Evolutionary conservation across 1,284 basidiomycete species (phyloP), one percentile per base, ranked within the genome.

Genomic region (Boletellus deceptivus): DNA sequence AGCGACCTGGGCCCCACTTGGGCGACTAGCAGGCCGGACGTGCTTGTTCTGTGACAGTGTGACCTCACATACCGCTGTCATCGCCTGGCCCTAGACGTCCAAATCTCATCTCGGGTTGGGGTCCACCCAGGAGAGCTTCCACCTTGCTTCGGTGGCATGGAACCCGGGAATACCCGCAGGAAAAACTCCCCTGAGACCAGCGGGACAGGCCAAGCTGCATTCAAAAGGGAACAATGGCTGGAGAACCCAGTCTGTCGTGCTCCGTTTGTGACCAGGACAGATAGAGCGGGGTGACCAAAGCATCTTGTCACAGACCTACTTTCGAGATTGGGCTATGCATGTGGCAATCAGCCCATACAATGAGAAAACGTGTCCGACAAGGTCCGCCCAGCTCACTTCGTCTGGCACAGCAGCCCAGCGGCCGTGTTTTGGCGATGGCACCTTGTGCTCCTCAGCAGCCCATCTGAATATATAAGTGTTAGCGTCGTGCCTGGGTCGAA

Each of bases 101-200:
- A 27, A 37, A 58, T 43, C 48, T 35, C 44, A 36, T n/a, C 48
- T 25, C 14, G 14, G 14, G 17, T 11, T n/a, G 9, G 40, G 16
- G 20, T 34, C 29, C 25, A 38, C 25, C 35, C 14, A 18, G 20
- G 13, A 57, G 58, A 51, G 36, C 33, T 39, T 47, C 22, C 36
- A 29, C 11, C 43, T 55, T 47, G 43, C 22, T 46, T 56, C 56
- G 16, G 20, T 47, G 34, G 31, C 22, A 41, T 45, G 53, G 48
- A 54, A 54, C 56, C 38, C 59, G 56, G 59, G 39, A 43, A 57
- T 45, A 20, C n/a, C 61, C 61, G 56, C 44, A 25, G 27, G 38
- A 46, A 38, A 40, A 40, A 20, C 18, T 14, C 13, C 48, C 40
- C n/a, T 17, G 29, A 25, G 38, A 17, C 40, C 51, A 18, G 33